A percentile compares a stretch with the other conserved stretches of the same genome.
Conservation (phyloP, 2,329 filamentous ascomycete species). For the Fusarium sp. region DNA sequence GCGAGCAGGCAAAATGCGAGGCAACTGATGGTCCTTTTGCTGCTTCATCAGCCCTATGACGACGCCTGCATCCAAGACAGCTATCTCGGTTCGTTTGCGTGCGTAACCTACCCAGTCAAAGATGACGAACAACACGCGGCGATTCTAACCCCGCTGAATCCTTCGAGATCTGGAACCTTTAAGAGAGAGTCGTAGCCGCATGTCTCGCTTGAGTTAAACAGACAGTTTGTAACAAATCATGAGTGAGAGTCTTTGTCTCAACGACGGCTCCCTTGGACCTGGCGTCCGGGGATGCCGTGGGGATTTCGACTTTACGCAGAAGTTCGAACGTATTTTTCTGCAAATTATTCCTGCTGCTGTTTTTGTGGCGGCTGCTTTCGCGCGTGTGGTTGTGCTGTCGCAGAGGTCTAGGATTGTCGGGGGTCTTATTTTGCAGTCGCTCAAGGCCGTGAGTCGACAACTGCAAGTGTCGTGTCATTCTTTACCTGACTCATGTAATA, state of each 20-base stretch:
- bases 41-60: background rate
- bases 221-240: conserved; percentile 13
- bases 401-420: conserved; percentile 50
- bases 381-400: conserved; percentile 48
- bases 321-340: conserved; percentile 62
- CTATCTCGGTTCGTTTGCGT: background rate
- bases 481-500: conserved; percentile 21
- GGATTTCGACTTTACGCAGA: conserved; percentile 64
- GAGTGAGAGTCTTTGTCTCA: conserved; percentile 45
- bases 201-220: background rate
- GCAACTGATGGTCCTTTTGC: background rate
- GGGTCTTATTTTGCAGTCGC: conserved; percentile 49
- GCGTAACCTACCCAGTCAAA: background rate
- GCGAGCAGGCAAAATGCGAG: background rate
- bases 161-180: background rate
- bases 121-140: background rate
- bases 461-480: background rate
- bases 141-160: background rate
- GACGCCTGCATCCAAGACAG: background rate
- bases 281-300: conserved; percentile 58
- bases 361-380: conserved; percentile 52
- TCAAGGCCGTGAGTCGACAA: conserved; percentile 44
- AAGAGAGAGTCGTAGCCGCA: background rate
- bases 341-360: conserved; percentile 55
- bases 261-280: conserved; percentile 57